Evolutionary conservation across 192 early-diverging fungal species (phyloP).

Genomic region (Umbelopsis sp.): DNA sequence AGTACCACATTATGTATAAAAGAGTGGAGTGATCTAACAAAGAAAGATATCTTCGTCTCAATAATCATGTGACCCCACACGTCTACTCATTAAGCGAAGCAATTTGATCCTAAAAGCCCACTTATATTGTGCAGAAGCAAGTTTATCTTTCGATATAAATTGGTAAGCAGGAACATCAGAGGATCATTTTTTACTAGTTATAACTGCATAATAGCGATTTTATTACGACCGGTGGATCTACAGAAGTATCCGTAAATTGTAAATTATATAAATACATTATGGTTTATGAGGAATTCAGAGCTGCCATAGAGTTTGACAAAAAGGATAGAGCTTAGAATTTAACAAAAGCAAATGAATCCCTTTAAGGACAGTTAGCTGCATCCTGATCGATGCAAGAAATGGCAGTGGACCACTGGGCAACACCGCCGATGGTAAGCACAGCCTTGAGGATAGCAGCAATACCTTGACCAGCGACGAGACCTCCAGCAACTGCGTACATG

Average conservation of each 20-base stretch:
- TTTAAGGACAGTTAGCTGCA: constrained; percentile 32
- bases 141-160: no score
- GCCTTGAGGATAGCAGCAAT: constrained; percentile 51
- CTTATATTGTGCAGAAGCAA: no score
- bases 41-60: no score
- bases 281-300: not conserved
- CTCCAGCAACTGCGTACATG: constrained; percentile 48
- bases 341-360: not conserved
- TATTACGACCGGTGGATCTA: not conserved
- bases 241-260: not conserved
- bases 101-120: no score
- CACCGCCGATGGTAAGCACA: constrained; percentile 42
- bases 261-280: not conserved
- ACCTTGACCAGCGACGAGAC: constrained; percentile 54
- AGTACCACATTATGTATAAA: no score
- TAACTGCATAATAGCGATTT: not conserved
- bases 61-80: no score
- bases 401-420: constrained; percentile 27
- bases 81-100: no score
- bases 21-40: no score
- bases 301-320: not conserved
- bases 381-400: constrained; percentile 29
- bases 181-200: not conserved
- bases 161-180: no score
- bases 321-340: not conserved